A percentile compares a stretch with the other conserved stretches of the same genome.
phyloP scores from a whole-genome alignment of 495 filamentous ascomycete species.

The Opeltia flavorubescens region DNA sequence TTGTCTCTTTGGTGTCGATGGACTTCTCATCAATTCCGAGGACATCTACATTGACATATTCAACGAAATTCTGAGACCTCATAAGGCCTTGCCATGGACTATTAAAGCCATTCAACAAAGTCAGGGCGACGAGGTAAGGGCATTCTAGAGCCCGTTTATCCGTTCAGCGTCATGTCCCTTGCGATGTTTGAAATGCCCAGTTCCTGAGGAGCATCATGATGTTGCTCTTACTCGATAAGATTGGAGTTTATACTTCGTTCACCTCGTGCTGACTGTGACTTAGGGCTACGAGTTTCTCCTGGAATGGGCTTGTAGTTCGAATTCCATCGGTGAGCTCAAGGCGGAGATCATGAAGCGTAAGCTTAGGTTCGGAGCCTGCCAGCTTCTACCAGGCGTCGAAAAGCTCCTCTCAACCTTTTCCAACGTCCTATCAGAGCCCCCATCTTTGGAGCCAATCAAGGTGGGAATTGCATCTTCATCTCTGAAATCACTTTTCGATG shows the following conservation, averaged over 20 bases:
- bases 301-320: slow-evolving; percentile 22
- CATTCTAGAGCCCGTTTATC: too few relatives aligned
- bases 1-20: slow-evolving; percentile 33
- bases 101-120: slow-evolving; percentile 20
- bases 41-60: slow-evolving; percentile 24
- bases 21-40: slow-evolving; percentile 29
- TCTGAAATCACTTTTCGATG: not conserved
- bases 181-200: too few relatives aligned
- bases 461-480: slow-evolving; percentile 10
- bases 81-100: slow-evolving; percentile 15
- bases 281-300: slow-evolving; percentile 15
- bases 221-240: too few relatives aligned
- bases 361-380: slow-evolving; percentile 17
- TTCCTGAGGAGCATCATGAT: too few relatives aligned
- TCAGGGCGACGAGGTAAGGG: slow-evolving; percentile 14
- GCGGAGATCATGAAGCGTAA: slow-evolving; percentile 17
- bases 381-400: slow-evolving; percentile 23
- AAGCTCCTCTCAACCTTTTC: slow-evolving; percentile 20
- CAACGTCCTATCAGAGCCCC: not conserved
- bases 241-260: too few relatives aligned
- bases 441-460: too few relatives aligned
- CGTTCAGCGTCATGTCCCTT: not conserved
- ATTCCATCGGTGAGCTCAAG: slow-evolving; percentile 20
- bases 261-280: too few relatives aligned
- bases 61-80: slow-evolving; percentile 22